phyloP scores from a whole-genome alignment of 2,329 filamentous ascomycete genomes.

The Exophiala lecanii-corni region DNA sequence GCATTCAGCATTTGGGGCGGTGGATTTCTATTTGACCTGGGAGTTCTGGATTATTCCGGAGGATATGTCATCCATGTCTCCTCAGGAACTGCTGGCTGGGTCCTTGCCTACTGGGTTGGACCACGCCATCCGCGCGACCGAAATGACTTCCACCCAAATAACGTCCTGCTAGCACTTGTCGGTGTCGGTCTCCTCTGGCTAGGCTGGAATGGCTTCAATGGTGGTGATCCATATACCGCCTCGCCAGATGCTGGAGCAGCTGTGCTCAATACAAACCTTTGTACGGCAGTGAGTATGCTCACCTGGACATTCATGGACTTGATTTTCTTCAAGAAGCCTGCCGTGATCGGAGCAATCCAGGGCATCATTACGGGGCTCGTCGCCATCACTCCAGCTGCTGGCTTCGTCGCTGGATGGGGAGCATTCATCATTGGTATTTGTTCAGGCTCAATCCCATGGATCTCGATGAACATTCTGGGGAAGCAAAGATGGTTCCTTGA shows the following conservation, averaged over 20 bases:
- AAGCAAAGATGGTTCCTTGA: constrained; percentile 55
- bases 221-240: constrained; percentile 50
- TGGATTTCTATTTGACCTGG: constrained; percentile 43
- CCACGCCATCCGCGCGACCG: constrained; percentile 43
- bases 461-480: constrained; percentile 47
- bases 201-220: constrained; percentile 53
- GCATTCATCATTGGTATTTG: constrained; percentile 46
- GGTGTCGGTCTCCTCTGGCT: constrained; percentile 50
- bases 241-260: constrained; percentile 48
- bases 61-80: constrained; percentile 52
- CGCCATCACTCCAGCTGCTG: constrained; percentile 49
- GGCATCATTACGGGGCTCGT: constrained; percentile 52
- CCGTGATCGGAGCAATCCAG: constrained; percentile 48
- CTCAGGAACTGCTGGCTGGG: constrained; percentile 48
- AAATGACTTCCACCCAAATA: constrained; percentile 45
- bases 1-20: constrained; percentile 44
- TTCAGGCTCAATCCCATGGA: constrained; percentile 45
- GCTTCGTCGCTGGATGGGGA: constrained; percentile 49
- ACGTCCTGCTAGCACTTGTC: constrained; percentile 42
- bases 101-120: constrained; percentile 46
- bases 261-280: constrained; percentile 50
- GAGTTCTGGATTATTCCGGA: constrained; percentile 50
- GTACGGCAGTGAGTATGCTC: constrained; percentile 45
- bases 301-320: constrained; percentile 45
- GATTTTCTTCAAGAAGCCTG: constrained; percentile 46